phyloP scores from a whole-genome alignment of 257 asterid species.

The Asclepias syriaca region DNA sequence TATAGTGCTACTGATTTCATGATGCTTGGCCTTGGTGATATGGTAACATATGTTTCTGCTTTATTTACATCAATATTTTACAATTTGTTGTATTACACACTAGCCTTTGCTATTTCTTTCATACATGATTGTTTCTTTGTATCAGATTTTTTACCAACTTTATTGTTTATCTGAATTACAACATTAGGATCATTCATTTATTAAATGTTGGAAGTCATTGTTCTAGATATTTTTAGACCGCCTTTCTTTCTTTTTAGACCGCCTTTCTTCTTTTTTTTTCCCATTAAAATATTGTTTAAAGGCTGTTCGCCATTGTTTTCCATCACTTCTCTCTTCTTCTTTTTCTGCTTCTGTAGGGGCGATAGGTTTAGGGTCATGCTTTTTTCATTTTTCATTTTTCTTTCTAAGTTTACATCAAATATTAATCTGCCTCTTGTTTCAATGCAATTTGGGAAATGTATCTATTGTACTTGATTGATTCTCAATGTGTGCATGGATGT shows the following conservation, averaged over 20 bases:
- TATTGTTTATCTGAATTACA: not conserved
- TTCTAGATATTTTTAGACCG: not conserved
- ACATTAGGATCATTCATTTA: not conserved
- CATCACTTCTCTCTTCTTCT: not conserved
- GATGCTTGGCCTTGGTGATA: slow-evolving; percentile 97
- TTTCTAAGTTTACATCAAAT: not conserved
- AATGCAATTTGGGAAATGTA: too few relatives aligned
- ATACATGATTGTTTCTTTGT: not conserved
- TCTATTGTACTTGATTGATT: not conserved
- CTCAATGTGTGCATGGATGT: not conserved
- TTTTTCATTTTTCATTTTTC: not conserved
- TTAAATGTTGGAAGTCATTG: not conserved
- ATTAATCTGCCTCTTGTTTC: not conserved
- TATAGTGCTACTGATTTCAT: slow-evolving; percentile 58
- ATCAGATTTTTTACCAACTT: not conserved
- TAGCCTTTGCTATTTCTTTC: not conserved
- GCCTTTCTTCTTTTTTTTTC: too few relatives aligned
- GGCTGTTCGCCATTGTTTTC: not conserved
- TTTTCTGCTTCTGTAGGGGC: not conserved
- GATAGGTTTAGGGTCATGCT: not conserved
- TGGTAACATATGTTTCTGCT: slow-evolving; percentile 45
- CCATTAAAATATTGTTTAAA: too few relatives aligned
- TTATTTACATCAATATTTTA: slow-evolving; percentile 6
- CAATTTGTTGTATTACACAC: not conserved
- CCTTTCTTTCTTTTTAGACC: too few relatives aligned